These are phyloP conservation scores for Starmerella stigmatis DNA, from an alignment of 805 yeast species.

Conservation along the genomic window DNA sequence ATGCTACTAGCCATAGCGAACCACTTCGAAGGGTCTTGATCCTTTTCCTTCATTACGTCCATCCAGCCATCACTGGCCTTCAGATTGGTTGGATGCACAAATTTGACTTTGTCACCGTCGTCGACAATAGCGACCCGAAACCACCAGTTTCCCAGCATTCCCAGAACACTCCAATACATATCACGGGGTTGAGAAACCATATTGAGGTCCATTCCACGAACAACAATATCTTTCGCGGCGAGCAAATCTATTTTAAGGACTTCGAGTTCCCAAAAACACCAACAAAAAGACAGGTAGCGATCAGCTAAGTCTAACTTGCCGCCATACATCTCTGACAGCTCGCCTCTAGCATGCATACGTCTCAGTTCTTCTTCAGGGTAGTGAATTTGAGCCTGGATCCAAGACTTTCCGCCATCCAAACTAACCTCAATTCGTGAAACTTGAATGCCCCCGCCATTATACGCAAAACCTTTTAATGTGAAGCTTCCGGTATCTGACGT, in stretches of 20 bases:
- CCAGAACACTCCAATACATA: slow-evolving; percentile 34
- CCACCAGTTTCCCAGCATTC: slow-evolving; percentile 35
- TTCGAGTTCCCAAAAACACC: slow-evolving; percentile 33
- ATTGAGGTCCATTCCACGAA: slow-evolving; percentile 33
- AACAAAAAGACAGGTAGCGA: slow-evolving; percentile 30
- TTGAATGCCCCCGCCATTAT: slow-evolving; percentile 33
- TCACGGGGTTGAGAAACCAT: slow-evolving; percentile 33
- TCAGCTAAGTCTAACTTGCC: slow-evolving; percentile 32
- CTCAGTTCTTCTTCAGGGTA: slow-evolving; percentile 32
- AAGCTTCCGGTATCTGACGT: slow-evolving; percentile 18
- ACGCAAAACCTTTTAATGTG: slow-evolving; percentile 31
- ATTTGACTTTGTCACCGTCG: slow-evolving; percentile 23
- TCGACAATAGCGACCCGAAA: slow-evolving; percentile 26
- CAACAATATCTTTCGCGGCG: slow-evolving; percentile 29
- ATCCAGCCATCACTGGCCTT: slow-evolving; percentile 29
- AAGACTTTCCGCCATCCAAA: slow-evolving; percentile 29
- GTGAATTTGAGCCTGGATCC: slow-evolving; percentile 29
- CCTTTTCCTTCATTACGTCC: slow-evolving; percentile 30
- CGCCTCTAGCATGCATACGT: slow-evolving; percentile 23
- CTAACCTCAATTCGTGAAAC: slow-evolving; percentile 32
- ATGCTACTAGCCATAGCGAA: slow-evolving; percentile 25
- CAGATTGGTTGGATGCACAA: slow-evolving; percentile 25
- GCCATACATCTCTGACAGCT: slow-evolving; percentile 29
- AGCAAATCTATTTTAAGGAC: slow-evolving; percentile 23
- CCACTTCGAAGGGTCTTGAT: slow-evolving; percentile 7